Percentiles rank a stretch among this genome's conserved stretches.
Conservation (phyloP, 192 early-diverging fungal species). For the Backusella mclennaniae region DNA sequence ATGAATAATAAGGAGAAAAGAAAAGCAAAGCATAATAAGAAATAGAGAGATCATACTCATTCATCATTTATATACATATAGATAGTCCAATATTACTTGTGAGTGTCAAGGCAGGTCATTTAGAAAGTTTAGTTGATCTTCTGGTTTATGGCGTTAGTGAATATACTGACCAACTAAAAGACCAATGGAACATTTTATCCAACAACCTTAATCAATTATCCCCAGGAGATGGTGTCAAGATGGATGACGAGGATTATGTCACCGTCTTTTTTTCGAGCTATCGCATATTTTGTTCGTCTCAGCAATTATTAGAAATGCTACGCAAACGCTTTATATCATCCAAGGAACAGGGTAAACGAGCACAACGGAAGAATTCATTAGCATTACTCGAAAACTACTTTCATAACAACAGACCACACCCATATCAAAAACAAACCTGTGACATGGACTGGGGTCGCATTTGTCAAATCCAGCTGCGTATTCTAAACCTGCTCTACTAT, state of each 20-base stretch:
- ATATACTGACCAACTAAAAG: background rate
- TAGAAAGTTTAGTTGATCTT: slow-evolving; percentile 56
- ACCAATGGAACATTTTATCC: slow-evolving; percentile 19
- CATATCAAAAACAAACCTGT: background rate
- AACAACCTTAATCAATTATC: background rate
- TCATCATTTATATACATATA: background rate
- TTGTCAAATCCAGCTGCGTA: slow-evolving; percentile 34
- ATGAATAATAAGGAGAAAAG: background rate
- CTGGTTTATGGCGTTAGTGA: slow-evolving; percentile 52
- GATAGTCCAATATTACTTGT: slow-evolving; percentile 29
- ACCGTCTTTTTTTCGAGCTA: slow-evolving; percentile 66
- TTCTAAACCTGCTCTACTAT: slow-evolving; percentile 57
- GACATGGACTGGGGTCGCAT: slow-evolving; percentile 34
- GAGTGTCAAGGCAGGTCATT: slow-evolving; percentile 62
- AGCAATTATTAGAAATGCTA: slow-evolving; percentile 41
- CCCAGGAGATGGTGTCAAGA: background rate
- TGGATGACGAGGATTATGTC: slow-evolving; percentile 45
- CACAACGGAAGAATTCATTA: background rate
- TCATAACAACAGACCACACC: background rate
- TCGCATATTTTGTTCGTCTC: slow-evolving; percentile 54
- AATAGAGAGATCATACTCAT: background rate
- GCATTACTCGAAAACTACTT: background rate
- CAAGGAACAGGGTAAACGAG: background rate
- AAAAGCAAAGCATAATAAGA: background rate
- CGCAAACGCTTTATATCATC: slow-evolving; percentile 36